Evolutionary conservation across 2,329 filamentous ascomycete genomes (phyloP).

Genomic region (Geosmithia flava): DNA sequence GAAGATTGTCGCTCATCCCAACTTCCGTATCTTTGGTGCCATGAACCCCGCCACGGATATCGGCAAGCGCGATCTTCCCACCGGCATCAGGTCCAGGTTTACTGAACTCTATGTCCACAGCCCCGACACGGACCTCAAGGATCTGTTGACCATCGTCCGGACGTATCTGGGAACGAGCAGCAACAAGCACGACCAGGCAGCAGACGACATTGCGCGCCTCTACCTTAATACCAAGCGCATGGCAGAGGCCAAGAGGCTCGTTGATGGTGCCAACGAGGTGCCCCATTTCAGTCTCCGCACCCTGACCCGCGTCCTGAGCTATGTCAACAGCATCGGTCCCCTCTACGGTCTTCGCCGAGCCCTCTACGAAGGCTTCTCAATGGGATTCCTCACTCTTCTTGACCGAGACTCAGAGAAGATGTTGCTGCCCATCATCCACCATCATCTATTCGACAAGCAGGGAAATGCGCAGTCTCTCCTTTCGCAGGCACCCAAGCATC

Average conservation of each 20-base stretch:
- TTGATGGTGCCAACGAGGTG: constrained; percentile 90
- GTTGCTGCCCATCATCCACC: constrained; percentile 66
- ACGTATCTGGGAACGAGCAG: constrained; percentile 69
- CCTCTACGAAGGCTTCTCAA: constrained; percentile 89
- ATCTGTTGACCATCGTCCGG: constrained; percentile 77
- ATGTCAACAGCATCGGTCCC: constrained; percentile 73
- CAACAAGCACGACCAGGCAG: constrained; percentile 59
- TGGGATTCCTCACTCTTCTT: constrained; percentile 91
- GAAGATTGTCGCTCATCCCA: constrained; percentile 74
- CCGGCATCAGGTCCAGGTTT: constrained; percentile 81
- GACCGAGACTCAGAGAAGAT: constrained; percentile 70
- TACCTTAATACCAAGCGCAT: constrained; percentile 81
- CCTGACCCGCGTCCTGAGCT: constrained; percentile 77
- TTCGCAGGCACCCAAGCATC: constrained; percentile 64
- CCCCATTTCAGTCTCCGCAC: constrained; percentile 96
- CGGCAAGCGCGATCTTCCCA: constrained; percentile 86
- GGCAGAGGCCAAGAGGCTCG: constrained; percentile 69
- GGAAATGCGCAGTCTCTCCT: constrained; percentile 59
- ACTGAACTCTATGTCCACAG: constrained; percentile 92
- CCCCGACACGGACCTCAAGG: constrained; percentile 76
- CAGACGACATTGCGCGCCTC: constrained; percentile 70
- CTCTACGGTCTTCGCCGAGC: constrained; percentile 77
- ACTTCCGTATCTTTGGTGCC: constrained; percentile 92
- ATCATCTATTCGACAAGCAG: constrained; percentile 63
- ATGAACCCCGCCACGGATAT: constrained; percentile 99